These are phyloP conservation scores for Cyclospora cayetanensis DNA, from an alignment of 169 alveolate genomes.

Conservation along the genomic window DNA sequence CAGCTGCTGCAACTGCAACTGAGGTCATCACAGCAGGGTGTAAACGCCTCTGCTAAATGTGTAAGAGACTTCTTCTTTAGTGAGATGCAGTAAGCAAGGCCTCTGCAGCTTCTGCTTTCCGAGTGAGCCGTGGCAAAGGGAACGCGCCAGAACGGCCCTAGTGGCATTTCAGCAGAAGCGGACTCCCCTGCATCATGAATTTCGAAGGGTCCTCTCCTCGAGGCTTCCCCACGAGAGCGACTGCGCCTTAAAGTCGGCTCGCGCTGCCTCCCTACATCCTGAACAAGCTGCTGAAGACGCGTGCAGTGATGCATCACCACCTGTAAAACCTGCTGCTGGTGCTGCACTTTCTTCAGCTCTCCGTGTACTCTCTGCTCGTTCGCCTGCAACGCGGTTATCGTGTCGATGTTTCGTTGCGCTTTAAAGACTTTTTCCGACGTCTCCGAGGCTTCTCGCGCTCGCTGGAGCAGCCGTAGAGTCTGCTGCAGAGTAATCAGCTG, in stretches of 20 bases:
- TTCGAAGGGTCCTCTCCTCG: not conserved
- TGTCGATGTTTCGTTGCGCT: not conserved
- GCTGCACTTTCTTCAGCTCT: slow-evolving; percentile 12
- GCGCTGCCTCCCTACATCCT: not conserved
- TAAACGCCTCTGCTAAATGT: no score
- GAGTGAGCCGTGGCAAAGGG: slow-evolving; percentile 6
- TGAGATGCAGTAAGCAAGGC: no score
- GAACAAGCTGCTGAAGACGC: slow-evolving; percentile 12
- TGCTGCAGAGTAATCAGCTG: not conserved
- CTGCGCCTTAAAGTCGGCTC: not conserved
- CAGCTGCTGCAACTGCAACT: no score
- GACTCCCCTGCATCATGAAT: not conserved
- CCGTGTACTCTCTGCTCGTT: not conserved
- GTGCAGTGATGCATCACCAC: not conserved
- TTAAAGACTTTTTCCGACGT: not conserved
- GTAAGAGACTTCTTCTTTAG: no score
- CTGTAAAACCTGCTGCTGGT: slow-evolving; percentile 38
- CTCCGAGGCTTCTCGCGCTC: not conserved
- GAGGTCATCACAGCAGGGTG: no score
- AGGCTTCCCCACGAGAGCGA: not conserved
- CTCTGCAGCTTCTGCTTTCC: no score
- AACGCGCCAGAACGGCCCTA: not conserved
- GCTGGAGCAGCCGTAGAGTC: not conserved
- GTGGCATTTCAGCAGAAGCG: not conserved
- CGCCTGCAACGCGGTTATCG: not conserved